These are phyloP conservation scores for Argentina anserina DNA, from an alignment of 306 rosid genomes.

Conservation along the genomic window DNA sequence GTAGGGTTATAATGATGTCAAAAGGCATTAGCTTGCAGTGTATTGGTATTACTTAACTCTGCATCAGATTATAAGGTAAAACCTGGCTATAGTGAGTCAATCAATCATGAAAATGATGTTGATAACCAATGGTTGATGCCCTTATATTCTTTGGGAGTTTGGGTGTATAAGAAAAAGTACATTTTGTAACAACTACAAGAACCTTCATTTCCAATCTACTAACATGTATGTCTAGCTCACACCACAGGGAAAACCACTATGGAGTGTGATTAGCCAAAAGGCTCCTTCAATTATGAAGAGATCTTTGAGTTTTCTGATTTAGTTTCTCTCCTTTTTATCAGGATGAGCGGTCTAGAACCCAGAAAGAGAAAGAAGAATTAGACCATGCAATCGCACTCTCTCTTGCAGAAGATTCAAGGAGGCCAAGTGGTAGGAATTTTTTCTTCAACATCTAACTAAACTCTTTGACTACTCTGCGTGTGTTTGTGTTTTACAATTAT, in stretches of 20 bases:
- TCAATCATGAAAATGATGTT: not conserved
- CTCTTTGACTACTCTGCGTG: not conserved
- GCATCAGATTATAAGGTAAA: not conserved
- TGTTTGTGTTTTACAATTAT: not conserved
- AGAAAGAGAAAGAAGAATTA: conserved; percentile 70
- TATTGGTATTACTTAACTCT: not conserved
- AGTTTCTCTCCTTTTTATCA: conserved; percentile 25
- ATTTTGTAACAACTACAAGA: not conserved
- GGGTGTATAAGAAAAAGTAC: not conserved
- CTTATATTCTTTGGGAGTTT: not conserved
- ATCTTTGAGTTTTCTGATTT: not conserved
- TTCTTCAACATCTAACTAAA: not conserved
- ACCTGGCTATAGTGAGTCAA: not conserved
- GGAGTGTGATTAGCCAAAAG: not conserved
- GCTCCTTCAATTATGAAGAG: not conserved
- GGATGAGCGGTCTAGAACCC: conserved; percentile 70
- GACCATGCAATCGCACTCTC: conserved; percentile 73
- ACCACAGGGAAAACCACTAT: not conserved
- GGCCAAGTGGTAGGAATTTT: conserved; percentile 49
- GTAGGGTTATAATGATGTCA: not conserved
- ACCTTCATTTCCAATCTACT: not conserved
- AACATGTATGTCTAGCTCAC: not conserved
- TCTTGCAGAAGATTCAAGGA: conserved; percentile 62
- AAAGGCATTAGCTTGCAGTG: not conserved
- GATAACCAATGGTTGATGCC: not conserved